A percentile compares a stretch with the other conserved stretches of the same genome.
phyloP scores from a whole-genome alignment of 495 filamentous ascomycete species.

The Neurospora sp. region DNA sequence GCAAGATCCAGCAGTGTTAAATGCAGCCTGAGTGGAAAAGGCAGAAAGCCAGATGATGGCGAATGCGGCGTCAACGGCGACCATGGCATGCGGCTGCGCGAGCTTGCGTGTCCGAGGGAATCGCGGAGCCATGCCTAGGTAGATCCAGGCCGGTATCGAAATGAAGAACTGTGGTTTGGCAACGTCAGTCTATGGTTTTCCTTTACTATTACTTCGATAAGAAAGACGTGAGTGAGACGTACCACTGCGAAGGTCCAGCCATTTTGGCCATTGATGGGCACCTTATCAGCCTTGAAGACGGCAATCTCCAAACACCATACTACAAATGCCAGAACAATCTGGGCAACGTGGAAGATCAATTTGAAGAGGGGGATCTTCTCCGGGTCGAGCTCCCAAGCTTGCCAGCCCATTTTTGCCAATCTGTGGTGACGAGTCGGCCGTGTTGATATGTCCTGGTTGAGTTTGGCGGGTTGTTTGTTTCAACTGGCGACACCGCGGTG shows the following conservation, averaged over 20 bases:
- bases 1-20: slow-evolving; percentile 40
- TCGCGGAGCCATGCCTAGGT: slow-evolving; percentile 71
- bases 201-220: not conserved
- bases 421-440: not conserved
- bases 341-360: slow-evolving; percentile 45
- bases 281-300: slow-evolving; percentile 52
- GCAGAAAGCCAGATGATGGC: slow-evolving; percentile 76
- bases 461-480: not conserved
- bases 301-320: slow-evolving; percentile 65
- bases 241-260: slow-evolving; percentile 74
- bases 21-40: slow-evolving; percentile 68
- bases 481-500: not conserved
- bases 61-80: slow-evolving; percentile 62
- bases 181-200: slow-evolving; percentile 2
- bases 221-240: slow-evolving; percentile 21
- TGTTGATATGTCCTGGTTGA: not conserved
- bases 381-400: slow-evolving; percentile 37
- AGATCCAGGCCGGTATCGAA: slow-evolving; percentile 71
- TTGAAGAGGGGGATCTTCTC: slow-evolving; percentile 48
- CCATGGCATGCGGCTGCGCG: slow-evolving; percentile 75
- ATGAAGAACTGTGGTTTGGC: slow-evolving; percentile 61
- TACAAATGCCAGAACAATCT: slow-evolving; percentile 59
- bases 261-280: slow-evolving; percentile 55
- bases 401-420: slow-evolving; percentile 18
- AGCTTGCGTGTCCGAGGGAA: slow-evolving; percentile 72